Evolutionary conservation across 257 asterid species (phyloP).

Genomic region (Salvia splendens): DNA sequence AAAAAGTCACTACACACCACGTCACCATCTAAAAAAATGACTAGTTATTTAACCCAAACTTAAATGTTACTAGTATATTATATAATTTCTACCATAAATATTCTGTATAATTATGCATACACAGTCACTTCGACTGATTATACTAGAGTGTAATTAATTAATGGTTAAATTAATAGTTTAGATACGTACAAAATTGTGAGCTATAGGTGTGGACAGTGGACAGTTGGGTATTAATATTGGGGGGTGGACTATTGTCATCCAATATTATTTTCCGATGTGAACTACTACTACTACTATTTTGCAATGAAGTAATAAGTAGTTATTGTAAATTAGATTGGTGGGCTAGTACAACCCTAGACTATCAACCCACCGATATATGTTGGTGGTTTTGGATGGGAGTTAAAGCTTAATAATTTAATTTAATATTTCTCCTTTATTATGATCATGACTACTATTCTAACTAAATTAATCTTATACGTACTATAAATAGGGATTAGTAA

Average conservation of each 20-base stretch:
- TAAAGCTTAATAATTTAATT: not conserved
- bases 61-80: too few species aligned
- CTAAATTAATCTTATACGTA: too few species aligned
- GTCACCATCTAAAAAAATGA: conserved; percentile 35
- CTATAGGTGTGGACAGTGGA: not conserved
- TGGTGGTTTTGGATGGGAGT: conserved; percentile 26
- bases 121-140: not conserved
- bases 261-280: conserved; percentile 28
- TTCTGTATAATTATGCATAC: not conserved
- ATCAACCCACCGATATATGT: conserved; percentile 52
- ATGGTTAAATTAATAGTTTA: not conserved
- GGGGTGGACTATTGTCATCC: not conserved
- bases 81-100: not conserved
- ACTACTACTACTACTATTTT: not conserved
- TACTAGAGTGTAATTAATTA: not conserved
- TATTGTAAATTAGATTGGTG: conserved; percentile 31
- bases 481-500: too few species aligned
- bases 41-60: conserved; percentile 32
- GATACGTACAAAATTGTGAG: not conserved
- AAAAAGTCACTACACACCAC: conserved; percentile 37
- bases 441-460: too few species aligned
- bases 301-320: not conserved
- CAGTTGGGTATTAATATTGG: conserved; percentile 25
- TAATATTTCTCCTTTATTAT: too few species aligned
- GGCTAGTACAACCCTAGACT: conserved; percentile 40